Evolutionary conservation across 140 eudicot genomes (phyloP).

Genomic region (Oenanthe javanica): DNA sequence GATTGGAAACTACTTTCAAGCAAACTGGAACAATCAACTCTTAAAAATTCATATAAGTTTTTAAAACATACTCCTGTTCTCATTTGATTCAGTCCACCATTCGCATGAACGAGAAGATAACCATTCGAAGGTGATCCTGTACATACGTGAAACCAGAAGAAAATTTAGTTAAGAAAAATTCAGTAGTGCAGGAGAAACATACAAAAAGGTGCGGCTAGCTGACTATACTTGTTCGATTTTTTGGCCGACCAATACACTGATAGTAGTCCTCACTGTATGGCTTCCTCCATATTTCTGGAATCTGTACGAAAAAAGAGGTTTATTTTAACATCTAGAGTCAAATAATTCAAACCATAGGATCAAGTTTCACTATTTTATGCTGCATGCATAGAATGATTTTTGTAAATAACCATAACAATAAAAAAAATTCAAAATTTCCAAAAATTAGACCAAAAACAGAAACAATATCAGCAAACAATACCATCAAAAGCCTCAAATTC

Average conservation of each 20-base stretch:
- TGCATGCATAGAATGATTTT: too few species aligned
- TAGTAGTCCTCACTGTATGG: conserved; percentile 55
- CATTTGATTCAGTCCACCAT: conserved; percentile 97
- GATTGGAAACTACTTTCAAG: neutral
- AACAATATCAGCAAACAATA: too few species aligned
- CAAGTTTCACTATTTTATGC: too few species aligned
- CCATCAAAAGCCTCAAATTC: too few species aligned
- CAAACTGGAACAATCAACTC: neutral
- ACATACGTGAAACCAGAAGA: conserved; percentile 6
- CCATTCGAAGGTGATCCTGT: conserved; percentile 54
- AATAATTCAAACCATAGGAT: neutral
- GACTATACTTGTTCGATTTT: conserved; percentile 17
- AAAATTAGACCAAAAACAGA: neutral
- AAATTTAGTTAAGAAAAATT: neutral
- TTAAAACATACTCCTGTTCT: conserved; percentile 75
- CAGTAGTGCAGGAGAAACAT: neutral
- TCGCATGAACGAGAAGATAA: conserved; percentile 75
- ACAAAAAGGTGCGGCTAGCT: neutral
- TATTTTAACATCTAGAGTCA: neutral
- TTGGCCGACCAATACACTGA: conserved; percentile 66
- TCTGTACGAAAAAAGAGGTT: conserved; percentile 29
- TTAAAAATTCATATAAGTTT: neutral
- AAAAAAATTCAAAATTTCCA: neutral
- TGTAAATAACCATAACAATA: too few species aligned
- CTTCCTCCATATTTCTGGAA: conserved; percentile 78